Percentiles rank a stretch among this genome's conserved stretches.
phyloP scores from a whole-genome alignment of 345 rosid species.

The Mangifera indica region DNA sequence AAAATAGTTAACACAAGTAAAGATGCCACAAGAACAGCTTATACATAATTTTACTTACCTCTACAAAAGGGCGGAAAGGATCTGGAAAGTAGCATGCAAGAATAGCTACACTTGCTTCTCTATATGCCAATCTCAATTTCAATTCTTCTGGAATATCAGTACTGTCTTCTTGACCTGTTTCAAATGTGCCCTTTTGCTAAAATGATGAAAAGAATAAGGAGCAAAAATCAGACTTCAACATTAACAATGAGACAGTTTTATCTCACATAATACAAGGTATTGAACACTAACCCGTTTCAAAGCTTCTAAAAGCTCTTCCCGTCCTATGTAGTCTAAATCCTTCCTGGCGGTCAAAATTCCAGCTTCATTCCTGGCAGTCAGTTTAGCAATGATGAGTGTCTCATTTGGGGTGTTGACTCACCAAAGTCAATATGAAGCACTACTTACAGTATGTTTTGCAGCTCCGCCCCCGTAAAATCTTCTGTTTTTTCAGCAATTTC shows the following conservation, averaged over 20 bases:
- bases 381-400: conserved; percentile 29
- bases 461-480: conserved; percentile 96
- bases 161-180: conserved; percentile 93
- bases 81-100: conserved; percentile 87
- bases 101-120: conserved; percentile 96
- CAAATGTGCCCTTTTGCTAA: conserved; percentile 95
- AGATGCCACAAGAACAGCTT: conserved; percentile 7
- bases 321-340: conserved; percentile 83
- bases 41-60: conserved; percentile 39
- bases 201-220: conserved; percentile 24
- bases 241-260: conserved; percentile 1
- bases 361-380: conserved; percentile 80
- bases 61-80: conserved; percentile 66
- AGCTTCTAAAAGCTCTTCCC: conserved; percentile 88
- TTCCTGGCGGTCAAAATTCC: conserved; percentile 97
- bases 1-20: conserved; percentile 8
- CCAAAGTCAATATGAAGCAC: conserved; percentile 7
- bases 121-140: conserved; percentile 79
- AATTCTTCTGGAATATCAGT: conserved; percentile 79
- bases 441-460: conserved; percentile 83
- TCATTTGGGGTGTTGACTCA: conserved; percentile 4
- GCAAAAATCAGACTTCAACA: conserved; percentile 16
- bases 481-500: conserved; percentile 81
- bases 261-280: neutral
- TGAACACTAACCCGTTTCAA: conserved; percentile 68